Base-by-base conservation (phyloP, 2,329 filamentous ascomycete genomes). In the Thielaviopsis punctulata region DNA sequence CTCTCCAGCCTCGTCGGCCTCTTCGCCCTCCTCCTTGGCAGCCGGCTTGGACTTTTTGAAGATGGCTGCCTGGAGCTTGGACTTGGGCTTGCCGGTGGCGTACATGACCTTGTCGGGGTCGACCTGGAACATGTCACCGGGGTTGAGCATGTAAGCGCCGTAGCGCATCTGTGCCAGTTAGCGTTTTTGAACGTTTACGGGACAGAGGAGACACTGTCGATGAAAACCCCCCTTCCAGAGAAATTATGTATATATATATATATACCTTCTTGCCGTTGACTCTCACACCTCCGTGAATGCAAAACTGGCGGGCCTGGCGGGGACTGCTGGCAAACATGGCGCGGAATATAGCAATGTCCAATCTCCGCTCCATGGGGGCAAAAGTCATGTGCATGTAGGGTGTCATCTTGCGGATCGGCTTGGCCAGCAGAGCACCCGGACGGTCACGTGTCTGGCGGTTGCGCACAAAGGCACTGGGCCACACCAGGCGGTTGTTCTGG, bases 361-460 rank as follows among this genome's bases (percentile, higher is more conserved):
- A 69, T 61, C 92, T 78, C 64, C 92, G 76, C 69, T 98, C 92
- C 62, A 93, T 72, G 5, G 92, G 92, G 54, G 86, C 86, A 69
- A 86, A 98, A 2, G 84, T 82, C 90, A 96, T 96, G 63, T 90
- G 82, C 82, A 94, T 93, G 64, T 94, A 96, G 7, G 92, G 92
- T 27, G 84, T 93, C 62, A 73, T 73, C 36, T 68, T 56, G 39
- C 59, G 48, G 43, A 65, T 62, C n/a, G 64, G 63, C 51, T 62
- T 57, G 41, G 64, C 61, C 39, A 66, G 56, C 52, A 64, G 59
- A 30, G 65, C 61, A 19, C 62, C 63, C 50, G 56, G 54, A 23
- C 52, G 53, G 27, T 53, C 50, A 36, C 44, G 43, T 22, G 47
- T 50, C 48, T 39, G 10, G 36, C 51, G 55, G 22, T 47, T 27